A percentile compares a stretch with the other conserved stretches of the same genome.
Conservation (phyloP, 176 grass and related monocot species). For the Musa schizocarpa region DNA sequence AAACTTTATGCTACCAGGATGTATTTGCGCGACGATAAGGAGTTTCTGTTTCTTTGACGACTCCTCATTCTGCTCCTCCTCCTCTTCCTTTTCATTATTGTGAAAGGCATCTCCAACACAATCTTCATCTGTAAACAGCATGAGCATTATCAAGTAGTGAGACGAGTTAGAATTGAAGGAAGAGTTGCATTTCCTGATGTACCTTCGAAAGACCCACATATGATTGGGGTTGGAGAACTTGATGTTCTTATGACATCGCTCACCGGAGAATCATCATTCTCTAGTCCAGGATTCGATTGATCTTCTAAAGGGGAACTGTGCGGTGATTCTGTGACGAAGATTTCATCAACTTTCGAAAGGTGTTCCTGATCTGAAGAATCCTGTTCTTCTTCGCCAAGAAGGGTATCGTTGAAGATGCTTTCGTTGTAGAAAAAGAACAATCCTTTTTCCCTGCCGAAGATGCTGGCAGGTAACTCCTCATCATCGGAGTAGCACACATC, state of each 20-base stretch:
- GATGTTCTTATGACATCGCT: background rate
- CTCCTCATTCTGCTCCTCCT: conserved; percentile 20
- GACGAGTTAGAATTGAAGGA: background rate
- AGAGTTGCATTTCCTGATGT: background rate
- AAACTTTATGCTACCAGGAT: conserved; percentile 5
- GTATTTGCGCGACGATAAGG: conserved; percentile 26
- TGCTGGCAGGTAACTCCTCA: background rate
- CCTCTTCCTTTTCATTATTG: background rate
- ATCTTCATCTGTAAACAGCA: background rate
- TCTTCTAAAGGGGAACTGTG: conserved; percentile 3
- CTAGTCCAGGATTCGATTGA: background rate
- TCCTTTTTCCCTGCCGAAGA: conserved; percentile 9
- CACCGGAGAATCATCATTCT: background rate
- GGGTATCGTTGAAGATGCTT: conserved; percentile 40
- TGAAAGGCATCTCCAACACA: background rate
- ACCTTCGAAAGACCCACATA: background rate
- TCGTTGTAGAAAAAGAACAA: conserved; percentile 63
- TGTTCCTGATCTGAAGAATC: conserved; percentile 29
- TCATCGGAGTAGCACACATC: conserved; percentile 2
- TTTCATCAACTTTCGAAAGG: conserved; percentile 28
- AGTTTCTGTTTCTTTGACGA: conserved; percentile 1
- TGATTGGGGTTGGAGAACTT: background rate
- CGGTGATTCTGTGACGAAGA: conserved; percentile 28
- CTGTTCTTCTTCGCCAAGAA: conserved; percentile 48
- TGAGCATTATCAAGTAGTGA: no score